Evolutionary conservation across 495 filamentous ascomycete genomes (phyloP).

Genomic region (Glonium stellatum): DNA sequence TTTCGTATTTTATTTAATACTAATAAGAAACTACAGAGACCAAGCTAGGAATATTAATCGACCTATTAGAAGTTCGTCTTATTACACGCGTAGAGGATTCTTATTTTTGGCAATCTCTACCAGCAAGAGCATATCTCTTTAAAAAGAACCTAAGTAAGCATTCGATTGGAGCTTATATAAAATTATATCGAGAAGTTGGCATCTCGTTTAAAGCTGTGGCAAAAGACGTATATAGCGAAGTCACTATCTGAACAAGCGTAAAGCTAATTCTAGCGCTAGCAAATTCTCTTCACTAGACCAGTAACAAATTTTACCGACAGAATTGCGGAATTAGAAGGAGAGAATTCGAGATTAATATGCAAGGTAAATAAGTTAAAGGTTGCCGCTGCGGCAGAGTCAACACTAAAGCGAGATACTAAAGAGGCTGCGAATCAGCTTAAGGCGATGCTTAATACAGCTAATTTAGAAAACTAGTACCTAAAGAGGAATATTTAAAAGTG

Average conservation of each 20-base stretch:
- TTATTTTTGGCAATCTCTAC: constrained; percentile 5
- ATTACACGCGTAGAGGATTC: constrained; percentile 6
- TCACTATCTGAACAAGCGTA: neutral
- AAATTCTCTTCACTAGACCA: neutral
- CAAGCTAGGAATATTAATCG: constrained; percentile 7
- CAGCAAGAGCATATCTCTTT: constrained; percentile 5
- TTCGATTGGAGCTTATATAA: constrained; percentile 4
- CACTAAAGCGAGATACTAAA: neutral
- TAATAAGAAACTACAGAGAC: constrained; percentile 8
- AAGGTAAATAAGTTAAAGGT: neutral
- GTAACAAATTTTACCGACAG: neutral
- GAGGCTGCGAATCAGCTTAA: neutral
- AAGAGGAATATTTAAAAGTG: neutral
- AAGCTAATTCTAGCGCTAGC: neutral
- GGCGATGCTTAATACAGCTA: neutral
- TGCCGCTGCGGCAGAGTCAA: neutral
- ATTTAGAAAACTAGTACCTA: neutral
- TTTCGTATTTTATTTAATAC: neutral
- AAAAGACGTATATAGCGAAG: neutral
- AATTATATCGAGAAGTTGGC: constrained; percentile 2
- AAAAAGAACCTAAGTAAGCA: constrained; percentile 8
- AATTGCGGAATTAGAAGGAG: neutral
- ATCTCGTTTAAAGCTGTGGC: constrained; percentile 4
- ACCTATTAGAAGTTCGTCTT: constrained; percentile 8
- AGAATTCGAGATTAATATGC: neutral